Percentiles rank a stretch among this genome's conserved stretches.
phyloP scores from a whole-genome alignment of 2,329 filamentous ascomycete genomes.

The Paecilomyces niveus region DNA sequence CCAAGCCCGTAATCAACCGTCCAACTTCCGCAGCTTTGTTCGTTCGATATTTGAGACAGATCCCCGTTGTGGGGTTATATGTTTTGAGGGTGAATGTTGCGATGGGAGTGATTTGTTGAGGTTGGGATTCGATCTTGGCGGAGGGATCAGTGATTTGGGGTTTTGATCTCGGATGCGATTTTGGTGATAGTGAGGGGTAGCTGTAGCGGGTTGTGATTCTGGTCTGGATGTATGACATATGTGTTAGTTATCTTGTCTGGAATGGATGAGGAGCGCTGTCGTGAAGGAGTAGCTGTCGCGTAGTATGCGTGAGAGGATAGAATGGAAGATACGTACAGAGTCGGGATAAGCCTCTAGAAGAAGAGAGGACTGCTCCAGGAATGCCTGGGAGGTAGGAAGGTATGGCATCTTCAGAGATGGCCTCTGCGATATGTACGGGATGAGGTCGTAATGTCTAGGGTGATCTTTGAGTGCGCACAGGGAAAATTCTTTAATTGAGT shows the following conservation, averaged over 20 bases:
- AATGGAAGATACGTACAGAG: conserved; percentile 54
- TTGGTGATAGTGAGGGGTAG: conserved; percentile 40
- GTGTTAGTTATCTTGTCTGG: conserved; percentile 4
- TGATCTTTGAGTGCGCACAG: neutral
- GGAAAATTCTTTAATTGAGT: neutral
- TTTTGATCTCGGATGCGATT: conserved; percentile 19
- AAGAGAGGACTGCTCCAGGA: conserved; percentile 79
- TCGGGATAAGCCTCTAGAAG: conserved; percentile 80
- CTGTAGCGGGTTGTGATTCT: conserved; percentile 90
- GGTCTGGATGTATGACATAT: conserved; percentile 55
- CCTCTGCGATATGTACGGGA: neutral
- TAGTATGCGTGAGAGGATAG: neutral
- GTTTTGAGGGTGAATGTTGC: conserved; percentile 80
- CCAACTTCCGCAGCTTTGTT: conserved; percentile 86
- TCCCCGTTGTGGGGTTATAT: conserved; percentile 74
- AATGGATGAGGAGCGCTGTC: neutral
- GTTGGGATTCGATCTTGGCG: conserved; percentile 11
- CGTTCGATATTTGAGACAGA: conserved; percentile 83
- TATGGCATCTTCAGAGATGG: conserved; percentile 58
- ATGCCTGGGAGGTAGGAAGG: conserved; percentile 77
- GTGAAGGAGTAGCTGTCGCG: no score
- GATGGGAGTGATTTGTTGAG: conserved; percentile 40
- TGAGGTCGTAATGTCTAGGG: neutral
- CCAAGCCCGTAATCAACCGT: conserved; percentile 69
- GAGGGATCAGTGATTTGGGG: conserved; percentile 16